A percentile compares a stretch with the other conserved stretches of the same genome.
These are phyloP conservation scores for Thelonectria olida DNA, from an alignment of 2,329 filamentous ascomycete genomes.

Conservation along the genomic window DNA sequence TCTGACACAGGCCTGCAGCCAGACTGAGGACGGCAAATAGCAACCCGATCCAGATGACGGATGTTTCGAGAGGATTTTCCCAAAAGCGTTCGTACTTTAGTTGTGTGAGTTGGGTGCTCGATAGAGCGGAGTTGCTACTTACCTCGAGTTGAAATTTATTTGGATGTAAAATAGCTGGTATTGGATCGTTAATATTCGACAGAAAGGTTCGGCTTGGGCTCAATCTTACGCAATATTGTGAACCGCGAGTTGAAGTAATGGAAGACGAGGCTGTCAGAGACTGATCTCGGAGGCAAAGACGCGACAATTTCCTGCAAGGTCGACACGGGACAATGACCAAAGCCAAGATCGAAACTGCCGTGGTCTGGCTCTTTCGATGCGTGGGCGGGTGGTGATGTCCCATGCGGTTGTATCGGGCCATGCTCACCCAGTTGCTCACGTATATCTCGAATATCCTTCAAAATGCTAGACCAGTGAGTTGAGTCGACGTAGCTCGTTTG, in stretches of 20 bases:
- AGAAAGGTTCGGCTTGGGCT: too few relatives aligned
- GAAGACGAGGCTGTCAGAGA: conserved; percentile 44
- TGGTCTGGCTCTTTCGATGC: neutral
- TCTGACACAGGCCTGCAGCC: conserved; percentile 44
- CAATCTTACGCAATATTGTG: conserved; percentile 36
- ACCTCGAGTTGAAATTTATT: conserved; percentile 41
- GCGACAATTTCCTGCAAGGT: conserved; percentile 29
- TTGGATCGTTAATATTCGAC: neutral
- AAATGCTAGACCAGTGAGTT: conserved; percentile 46
- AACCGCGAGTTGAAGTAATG: conserved; percentile 42
- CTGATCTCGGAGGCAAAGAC: conserved; percentile 34
- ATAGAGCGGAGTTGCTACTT: neutral
- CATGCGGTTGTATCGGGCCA: neutral
- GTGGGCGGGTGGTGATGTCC: neutral
- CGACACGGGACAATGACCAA: neutral
- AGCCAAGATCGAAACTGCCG: neutral
- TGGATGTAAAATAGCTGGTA: conserved; percentile 38
- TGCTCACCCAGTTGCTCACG: conserved; percentile 39
- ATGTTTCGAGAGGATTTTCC: conserved; percentile 46
- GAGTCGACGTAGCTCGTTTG: conserved; percentile 41
- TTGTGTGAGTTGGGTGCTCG: neutral
- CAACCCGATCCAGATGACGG: conserved; percentile 56
- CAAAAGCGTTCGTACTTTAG: conserved; percentile 55
- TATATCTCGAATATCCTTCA: conserved; percentile 47
- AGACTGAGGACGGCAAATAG: conserved; percentile 54